A percentile compares a stretch with the other conserved stretches of the same genome.
Evolutionary conservation across 1,284 basidiomycete genomes (phyloP).

Genomic region (Ganoderma resinaceum): DNA sequence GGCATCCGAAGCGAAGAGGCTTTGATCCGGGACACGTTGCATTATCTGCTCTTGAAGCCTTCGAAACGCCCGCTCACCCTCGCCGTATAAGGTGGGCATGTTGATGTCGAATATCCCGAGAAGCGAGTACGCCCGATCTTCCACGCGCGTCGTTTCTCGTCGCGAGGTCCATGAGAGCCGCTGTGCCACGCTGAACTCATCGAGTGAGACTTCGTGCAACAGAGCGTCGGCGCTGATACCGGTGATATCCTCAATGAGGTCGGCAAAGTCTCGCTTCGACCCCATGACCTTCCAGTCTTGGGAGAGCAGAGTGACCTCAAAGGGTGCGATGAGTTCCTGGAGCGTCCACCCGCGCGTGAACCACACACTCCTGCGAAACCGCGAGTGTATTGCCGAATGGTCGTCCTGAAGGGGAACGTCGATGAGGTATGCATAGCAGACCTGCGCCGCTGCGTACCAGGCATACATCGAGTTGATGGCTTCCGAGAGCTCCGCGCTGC

Average conservation of each 20-base stretch:
- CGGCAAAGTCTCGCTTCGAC: not conserved
- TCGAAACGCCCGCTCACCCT: too few species aligned
- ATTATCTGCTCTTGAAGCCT: slow-evolving; percentile 11
- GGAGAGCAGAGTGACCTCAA: not conserved
- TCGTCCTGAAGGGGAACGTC: not conserved
- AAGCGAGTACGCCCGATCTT: too few species aligned
- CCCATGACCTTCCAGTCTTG: slow-evolving; percentile 4
- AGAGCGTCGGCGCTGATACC: not conserved
- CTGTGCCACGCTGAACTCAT: too few species aligned
- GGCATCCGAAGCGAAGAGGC: too few species aligned
- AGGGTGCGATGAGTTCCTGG: slow-evolving; percentile 9
- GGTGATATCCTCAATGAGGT: slow-evolving; percentile 2
- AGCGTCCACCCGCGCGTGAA: not conserved
- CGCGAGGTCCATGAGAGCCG: too few species aligned
- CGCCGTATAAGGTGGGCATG: too few species aligned
- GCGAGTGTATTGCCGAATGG: not conserved
- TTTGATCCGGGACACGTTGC: not conserved
- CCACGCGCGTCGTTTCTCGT: too few species aligned
- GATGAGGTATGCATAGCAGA: slow-evolving; percentile 1
- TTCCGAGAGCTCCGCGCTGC: too few species aligned
- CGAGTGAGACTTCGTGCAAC: not conserved
- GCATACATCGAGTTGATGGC: too few species aligned
- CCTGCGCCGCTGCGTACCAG: not conserved
- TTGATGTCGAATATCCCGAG: too few species aligned
- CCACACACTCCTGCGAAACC: not conserved